Percentiles rank a stretch among this genome's conserved stretches.
Evolutionary conservation across 768 basidiomycete species (phyloP).

Genomic region (Sistotremastrum suecicum): DNA sequence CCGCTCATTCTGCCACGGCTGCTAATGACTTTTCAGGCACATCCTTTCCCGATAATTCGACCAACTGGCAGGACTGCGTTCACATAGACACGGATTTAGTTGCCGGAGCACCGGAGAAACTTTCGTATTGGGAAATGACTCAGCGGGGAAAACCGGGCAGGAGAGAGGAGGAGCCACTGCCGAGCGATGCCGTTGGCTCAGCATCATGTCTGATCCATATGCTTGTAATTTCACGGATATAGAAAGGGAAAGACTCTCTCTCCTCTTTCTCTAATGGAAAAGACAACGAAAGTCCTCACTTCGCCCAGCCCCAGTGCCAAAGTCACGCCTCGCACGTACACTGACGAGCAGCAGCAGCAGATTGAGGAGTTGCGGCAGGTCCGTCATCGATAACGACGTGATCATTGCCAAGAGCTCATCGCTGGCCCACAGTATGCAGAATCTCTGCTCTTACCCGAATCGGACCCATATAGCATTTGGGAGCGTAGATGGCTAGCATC

Average conservation of each 20-base stretch:
- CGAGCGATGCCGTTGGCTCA: no score
- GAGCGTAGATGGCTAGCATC: conserved; percentile 62
- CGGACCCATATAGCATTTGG: conserved; percentile 64
- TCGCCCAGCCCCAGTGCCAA: conserved; percentile 38
- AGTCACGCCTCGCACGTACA: conserved; percentile 45
- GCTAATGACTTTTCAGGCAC: conserved; percentile 28
- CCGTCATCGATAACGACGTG: conserved; percentile 9
- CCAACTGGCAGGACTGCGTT: conserved; percentile 35
- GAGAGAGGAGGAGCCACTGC: no score
- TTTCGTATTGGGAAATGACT: no score
- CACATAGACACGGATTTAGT: conserved; percentile 17
- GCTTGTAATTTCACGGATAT: not conserved
- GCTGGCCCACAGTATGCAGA: conserved; percentile 41
- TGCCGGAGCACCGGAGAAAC: conserved; percentile 3
- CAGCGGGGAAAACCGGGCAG: no score
- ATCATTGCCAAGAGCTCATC: not conserved
- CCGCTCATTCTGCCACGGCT: not conserved
- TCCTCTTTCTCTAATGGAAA: conserved; percentile 18
- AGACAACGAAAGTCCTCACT: conserved; percentile 36
- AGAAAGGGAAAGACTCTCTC: conserved; percentile 2
- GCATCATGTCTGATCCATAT: no score
- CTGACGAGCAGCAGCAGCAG: conserved; percentile 44
- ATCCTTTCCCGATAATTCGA: conserved; percentile 57
- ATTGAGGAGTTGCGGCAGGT: conserved; percentile 53
- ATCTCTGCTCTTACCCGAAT: conserved; percentile 44